Conservation (phyloP, 192 early-diverging fungal genomes). For the Rhizophagus clarus region DNA sequence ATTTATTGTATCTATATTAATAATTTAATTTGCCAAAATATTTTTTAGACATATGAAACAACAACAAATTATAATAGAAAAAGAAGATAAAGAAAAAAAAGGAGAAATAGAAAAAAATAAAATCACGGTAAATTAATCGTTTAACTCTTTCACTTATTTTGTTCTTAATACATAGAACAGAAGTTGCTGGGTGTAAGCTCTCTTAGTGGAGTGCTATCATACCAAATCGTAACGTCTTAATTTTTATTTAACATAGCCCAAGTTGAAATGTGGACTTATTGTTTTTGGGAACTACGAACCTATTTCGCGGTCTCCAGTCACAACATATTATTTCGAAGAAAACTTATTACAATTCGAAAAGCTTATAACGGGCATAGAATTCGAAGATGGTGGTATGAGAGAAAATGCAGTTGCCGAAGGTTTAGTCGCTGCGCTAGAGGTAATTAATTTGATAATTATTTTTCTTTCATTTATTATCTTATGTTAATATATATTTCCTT, state of each 20-base stretch:
- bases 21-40: neutral
- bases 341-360: conserved; percentile 42
- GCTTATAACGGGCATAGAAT: conserved; percentile 42
- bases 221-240: neutral
- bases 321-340: conserved; percentile 46
- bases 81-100: conserved; percentile 41
- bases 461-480: neutral
- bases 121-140: neutral
- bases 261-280: conserved; percentile 51
- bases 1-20: neutral
- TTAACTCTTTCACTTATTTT: too few relatives aligned
- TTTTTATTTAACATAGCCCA: conserved; percentile 38
- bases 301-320: conserved; percentile 37
- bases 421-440: conserved; percentile 58
- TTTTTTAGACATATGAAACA: conserved; percentile 43
- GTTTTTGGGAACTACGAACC: conserved; percentile 50
- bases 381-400: conserved; percentile 46
- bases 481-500: neutral
- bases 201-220: neutral
- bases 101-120: conserved; percentile 38
- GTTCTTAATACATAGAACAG: too few relatives aligned
- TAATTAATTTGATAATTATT: conserved; percentile 11
- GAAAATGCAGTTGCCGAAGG: conserved; percentile 59
- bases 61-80: conserved; percentile 36
- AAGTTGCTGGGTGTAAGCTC: too few relatives aligned